These are phyloP conservation scores for Haematococcus sp. DNA, from an alignment of 139 green algal genomes.

Conservation along the genomic window DNA sequence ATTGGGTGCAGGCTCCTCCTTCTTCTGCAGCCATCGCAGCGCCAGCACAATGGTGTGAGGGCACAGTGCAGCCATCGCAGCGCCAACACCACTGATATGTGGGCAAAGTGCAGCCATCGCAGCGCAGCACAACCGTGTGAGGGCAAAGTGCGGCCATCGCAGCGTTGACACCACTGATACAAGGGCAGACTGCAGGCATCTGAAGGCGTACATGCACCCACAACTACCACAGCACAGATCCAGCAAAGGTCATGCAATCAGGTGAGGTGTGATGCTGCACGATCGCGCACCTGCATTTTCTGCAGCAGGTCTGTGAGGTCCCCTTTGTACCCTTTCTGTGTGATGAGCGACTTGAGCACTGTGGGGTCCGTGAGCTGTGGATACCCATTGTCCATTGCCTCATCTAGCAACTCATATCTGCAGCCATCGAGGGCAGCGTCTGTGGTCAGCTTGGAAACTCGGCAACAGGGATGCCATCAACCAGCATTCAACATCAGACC, in stretches of 20 bases:
- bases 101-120: too few relatives aligned
- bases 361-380: conserved; percentile 65
- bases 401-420: conserved; percentile 35
- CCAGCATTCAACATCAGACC: too few relatives aligned
- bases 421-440: conserved; percentile 3
- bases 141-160: too few relatives aligned
- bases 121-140: too few relatives aligned
- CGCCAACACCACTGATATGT: too few relatives aligned
- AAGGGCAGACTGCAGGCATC: too few relatives aligned
- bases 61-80: neutral
- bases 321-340: conserved; percentile 74
- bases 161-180: too few relatives aligned
- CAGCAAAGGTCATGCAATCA: neutral
- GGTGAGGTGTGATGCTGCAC: neutral
- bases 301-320: conserved; percentile 28
- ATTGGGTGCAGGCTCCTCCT: conserved; percentile 62
- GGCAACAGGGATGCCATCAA: too few relatives aligned
- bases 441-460: too few relatives aligned
- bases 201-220: too few relatives aligned
- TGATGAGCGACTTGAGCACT: conserved; percentile 92
- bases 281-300: conserved; percentile 52
- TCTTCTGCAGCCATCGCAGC: conserved; percentile 31
- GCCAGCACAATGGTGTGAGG: conserved; percentile 2
- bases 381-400: conserved; percentile 15
- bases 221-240: too few relatives aligned